Conservation (phyloP, 106 monocot genomes). For the Dendrobium nobile region DNA sequence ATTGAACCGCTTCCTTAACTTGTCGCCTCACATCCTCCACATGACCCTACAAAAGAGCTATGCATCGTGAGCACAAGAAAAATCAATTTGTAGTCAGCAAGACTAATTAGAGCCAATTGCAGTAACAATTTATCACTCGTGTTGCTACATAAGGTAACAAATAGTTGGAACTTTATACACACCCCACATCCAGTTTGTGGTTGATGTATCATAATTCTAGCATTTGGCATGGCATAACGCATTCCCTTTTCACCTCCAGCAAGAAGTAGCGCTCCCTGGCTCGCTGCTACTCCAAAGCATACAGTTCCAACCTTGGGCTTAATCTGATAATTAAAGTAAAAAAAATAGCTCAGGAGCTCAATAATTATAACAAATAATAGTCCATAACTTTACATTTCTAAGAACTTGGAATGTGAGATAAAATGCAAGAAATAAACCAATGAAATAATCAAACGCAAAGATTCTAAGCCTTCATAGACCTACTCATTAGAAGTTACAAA, state of each 20-base stretch:
- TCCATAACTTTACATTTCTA: background rate
- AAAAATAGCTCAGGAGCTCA: background rate
- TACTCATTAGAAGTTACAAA: too few species aligned
- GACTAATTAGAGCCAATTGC: background rate
- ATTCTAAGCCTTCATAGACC: too few species aligned
- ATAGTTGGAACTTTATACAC: background rate
- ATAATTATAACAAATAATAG: background rate
- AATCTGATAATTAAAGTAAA: conserved; percentile 36
- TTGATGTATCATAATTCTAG: conserved; percentile 93
- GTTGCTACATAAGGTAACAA: background rate
- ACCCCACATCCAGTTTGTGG: conserved; percentile 91
- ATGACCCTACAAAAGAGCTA: conserved; percentile 44
- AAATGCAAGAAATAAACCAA: too few species aligned
- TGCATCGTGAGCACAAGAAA: background rate
- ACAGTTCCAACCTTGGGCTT: conserved; percentile 92
- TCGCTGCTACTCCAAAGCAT: conserved; percentile 88
- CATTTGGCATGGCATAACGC: conserved; percentile 95
- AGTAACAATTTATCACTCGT: background rate
- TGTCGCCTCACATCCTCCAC: conserved; percentile 85
- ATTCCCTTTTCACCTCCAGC: conserved; percentile 97
- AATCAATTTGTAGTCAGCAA: background rate
- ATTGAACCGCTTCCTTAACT: conserved; percentile 86
- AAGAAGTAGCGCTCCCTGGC: conserved; percentile 90
- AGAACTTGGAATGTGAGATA: background rate
- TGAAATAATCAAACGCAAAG: too few species aligned